A percentile compares a stretch with the other conserved stretches of the same genome.
Conservation (phyloP, 2,329 filamentous ascomycete species). For the Exophiala lecanii-corni region DNA sequence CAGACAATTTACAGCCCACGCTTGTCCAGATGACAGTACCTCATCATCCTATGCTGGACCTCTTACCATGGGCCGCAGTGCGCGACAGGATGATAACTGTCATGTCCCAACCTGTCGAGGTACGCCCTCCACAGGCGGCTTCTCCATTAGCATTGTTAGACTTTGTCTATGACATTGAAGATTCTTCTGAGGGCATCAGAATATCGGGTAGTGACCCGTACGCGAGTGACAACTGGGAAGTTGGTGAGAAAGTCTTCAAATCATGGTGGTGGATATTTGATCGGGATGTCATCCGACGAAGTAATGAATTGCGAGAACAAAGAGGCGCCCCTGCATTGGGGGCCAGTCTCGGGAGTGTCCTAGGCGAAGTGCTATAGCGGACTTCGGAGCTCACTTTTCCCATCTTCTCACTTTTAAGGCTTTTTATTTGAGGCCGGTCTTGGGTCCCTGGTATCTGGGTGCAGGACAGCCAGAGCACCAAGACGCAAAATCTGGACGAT, state of each 20-base stretch:
- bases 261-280: constrained; percentile 61
- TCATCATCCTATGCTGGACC: constrained; percentile 55
- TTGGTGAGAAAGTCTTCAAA: constrained; percentile 55
- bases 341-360: constrained; percentile 5
- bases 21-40: constrained; percentile 45
- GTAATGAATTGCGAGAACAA: constrained; percentile 48
- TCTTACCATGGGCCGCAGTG: constrained; percentile 55
- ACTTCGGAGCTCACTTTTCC: no score
- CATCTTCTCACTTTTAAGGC: no score
- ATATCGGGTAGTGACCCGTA: constrained; percentile 50
- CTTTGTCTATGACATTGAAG: constrained; percentile 55
- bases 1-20: constrained; percentile 49
- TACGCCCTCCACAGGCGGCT: constrained; percentile 46
- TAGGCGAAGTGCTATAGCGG: constrained; percentile 17
- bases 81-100: constrained; percentile 52
- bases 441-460: no score
- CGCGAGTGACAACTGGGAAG: constrained; percentile 50
- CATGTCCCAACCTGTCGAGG: constrained; percentile 45
- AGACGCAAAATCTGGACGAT: no score
- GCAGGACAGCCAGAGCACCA: no score
- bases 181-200: constrained; percentile 48
- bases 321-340: constrained; percentile 38
- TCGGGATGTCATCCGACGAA: constrained; percentile 47
- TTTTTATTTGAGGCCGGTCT: no score
- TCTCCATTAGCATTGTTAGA: constrained; percentile 47